Evolutionary conservation across 2,329 filamentous ascomycete genomes (phyloP).

Genomic region (Cladosporium sphaerospermum): DNA sequence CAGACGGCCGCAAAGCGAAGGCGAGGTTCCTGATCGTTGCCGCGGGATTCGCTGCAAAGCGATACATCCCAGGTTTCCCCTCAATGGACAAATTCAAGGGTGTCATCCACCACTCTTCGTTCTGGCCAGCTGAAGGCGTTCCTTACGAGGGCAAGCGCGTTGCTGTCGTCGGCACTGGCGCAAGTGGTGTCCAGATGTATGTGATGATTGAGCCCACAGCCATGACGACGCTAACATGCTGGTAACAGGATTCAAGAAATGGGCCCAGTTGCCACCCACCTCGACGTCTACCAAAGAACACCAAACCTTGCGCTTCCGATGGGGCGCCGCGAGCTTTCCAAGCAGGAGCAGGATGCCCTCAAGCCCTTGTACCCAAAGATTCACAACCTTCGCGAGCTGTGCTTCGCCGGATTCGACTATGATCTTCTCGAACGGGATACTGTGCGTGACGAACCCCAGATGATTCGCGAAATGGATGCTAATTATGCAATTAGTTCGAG

Average conservation of each 20-base stretch:
- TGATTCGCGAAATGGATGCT: too few relatives aligned
- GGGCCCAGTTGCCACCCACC: slow-evolving; percentile 34
- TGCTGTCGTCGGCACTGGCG: slow-evolving; percentile 59
- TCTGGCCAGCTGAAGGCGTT: slow-evolving; percentile 42
- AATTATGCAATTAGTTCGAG: slow-evolving; percentile 30
- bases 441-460: neutral
- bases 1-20: slow-evolving; percentile 46
- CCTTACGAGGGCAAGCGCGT: slow-evolving; percentile 53
- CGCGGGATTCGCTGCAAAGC: slow-evolving; percentile 53
- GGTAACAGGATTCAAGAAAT: slow-evolving; percentile 33
- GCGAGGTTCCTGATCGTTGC: slow-evolving; percentile 49
- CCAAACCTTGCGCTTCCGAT: slow-evolving; percentile 62
- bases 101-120: slow-evolving; percentile 40
- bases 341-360: slow-evolving; percentile 45
- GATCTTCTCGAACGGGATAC: slow-evolving; percentile 50
- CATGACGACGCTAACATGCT: slow-evolving; percentile 35
- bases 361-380: slow-evolving; percentile 41
- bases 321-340: slow-evolving; percentile 44
- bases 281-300: slow-evolving; percentile 61
- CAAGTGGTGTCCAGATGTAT: slow-evolving; percentile 58
- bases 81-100: slow-evolving; percentile 57
- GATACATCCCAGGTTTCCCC: slow-evolving; percentile 56
- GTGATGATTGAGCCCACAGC: neutral
- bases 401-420: slow-evolving; percentile 55
- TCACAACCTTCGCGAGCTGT: slow-evolving; percentile 48